Evolutionary conservation across 2,329 filamentous ascomycete genomes (phyloP).

Genomic region (Dactylellina leptospora): DNA sequence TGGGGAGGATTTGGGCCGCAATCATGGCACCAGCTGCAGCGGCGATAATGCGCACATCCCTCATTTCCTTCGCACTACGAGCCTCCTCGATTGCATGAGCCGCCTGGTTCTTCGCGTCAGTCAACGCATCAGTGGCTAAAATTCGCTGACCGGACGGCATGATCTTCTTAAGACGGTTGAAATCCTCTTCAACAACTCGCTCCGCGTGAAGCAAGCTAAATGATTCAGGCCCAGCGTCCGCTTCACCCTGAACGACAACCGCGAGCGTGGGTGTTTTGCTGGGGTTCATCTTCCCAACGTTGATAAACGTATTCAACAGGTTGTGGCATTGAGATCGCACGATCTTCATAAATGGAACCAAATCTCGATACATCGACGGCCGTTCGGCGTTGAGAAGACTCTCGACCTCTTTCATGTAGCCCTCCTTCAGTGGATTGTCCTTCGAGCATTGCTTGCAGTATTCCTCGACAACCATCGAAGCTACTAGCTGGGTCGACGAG

Average conservation of each 20-base stretch:
- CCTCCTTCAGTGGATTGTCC: constrained; percentile 60
- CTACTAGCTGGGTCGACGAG: constrained; percentile 85
- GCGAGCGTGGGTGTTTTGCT: constrained; percentile 81
- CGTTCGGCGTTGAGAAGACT: constrained; percentile 82
- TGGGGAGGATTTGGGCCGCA: constrained; percentile 84
- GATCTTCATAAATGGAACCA: constrained; percentile 88
- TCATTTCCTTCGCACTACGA: constrained; percentile 77
- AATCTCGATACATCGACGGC: constrained; percentile 83
- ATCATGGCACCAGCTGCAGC: constrained; percentile 87
- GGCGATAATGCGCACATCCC: constrained; percentile 85
- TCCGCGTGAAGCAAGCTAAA: constrained; percentile 90
- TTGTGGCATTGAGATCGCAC: constrained; percentile 91
- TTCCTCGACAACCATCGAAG: constrained; percentile 86
- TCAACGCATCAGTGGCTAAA: constrained; percentile 79
- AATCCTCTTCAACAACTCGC: constrained; percentile 84
- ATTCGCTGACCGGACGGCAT: constrained; percentile 88
- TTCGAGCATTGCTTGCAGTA: constrained; percentile 72
- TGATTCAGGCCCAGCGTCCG: constrained; percentile 87
- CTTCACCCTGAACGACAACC: constrained; percentile 91
- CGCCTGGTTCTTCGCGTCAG: constrained; percentile 77
- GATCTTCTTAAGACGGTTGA: constrained; percentile 85
- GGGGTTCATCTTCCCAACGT: constrained; percentile 82
- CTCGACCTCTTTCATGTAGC: constrained; percentile 73
- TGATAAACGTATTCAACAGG: constrained; percentile 87
- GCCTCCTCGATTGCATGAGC: constrained; percentile 80